Base-by-base conservation (phyloP, 2,329 filamentous ascomycete genomes). In the Clonostachys rhizophaga region DNA sequence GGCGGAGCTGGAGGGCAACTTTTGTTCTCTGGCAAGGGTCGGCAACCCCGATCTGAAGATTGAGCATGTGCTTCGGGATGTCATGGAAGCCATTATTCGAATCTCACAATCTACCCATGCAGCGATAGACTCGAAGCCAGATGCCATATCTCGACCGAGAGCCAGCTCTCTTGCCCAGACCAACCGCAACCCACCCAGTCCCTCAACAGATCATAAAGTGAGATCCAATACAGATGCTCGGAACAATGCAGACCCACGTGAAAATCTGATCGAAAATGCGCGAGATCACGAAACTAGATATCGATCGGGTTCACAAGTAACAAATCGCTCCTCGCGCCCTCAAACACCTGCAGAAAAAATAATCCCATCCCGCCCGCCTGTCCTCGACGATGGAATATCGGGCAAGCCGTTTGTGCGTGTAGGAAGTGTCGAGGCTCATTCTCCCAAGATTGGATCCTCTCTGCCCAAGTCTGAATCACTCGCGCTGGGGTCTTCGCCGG, bases 381-480 rank as follows among this genome's bases (percentile, higher is more conserved):
- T 53, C 9, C 49, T 60, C 7, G 69, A 75, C 45, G 75, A 79
- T 52, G 78, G 78, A 10, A 77, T 81, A 30, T 73, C 76, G 7
- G 76, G 78, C 18, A 76, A 64, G 50, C 78, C 78, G 0, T 81
- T 81, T 53, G 61, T 76, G 12, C 68, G 76, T 20, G 74, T 78
- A 14, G 63, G 45, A 16, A 47, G 35, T 17, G 42, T 39, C n/a
- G 43, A 16, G 16, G 40, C 40, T n/a, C 44, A 43, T 5, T 48
- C 47, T 20, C 37, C 47, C 16, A 36, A 42, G 34, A 10, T 20
- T 8, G 14, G 42, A n/a, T 20, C 54, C 8, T 54, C 52, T 35
- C 44, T 48, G 13, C 45, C 45, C 14, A 48, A 48, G 40, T 17
- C 45, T 12, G 46, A 46, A 2, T 43, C 45, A 17, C 42, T 43